Percentiles rank a stretch among this genome's conserved stretches.
Conservation (phyloP, 2,329 filamentous ascomycete genomes). For the Botryotinia narcissicola region DNA sequence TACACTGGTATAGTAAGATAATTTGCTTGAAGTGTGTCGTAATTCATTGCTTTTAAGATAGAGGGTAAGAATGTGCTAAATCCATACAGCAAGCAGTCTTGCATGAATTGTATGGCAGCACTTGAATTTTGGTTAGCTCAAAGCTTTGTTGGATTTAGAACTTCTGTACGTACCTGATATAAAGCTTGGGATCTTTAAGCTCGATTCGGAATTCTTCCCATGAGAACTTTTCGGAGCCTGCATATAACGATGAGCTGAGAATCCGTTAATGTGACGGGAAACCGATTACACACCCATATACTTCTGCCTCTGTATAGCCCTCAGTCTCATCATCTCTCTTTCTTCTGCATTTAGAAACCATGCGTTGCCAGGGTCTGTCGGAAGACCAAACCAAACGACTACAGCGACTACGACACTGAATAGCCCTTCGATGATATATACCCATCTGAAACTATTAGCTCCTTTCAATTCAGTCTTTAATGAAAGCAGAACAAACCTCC, state of each 20-base stretch:
- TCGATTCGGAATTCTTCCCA: slow-evolving; percentile 50
- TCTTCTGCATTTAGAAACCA: slow-evolving; percentile 50
- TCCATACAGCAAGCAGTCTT: slow-evolving; percentile 43
- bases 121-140: slow-evolving; percentile 32
- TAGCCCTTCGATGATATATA: slow-evolving; percentile 51
- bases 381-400: slow-evolving; percentile 48
- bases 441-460: slow-evolving; percentile 36
- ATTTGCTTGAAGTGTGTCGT: slow-evolving; percentile 50
- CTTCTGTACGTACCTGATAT: slow-evolving; percentile 36
- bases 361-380: slow-evolving; percentile 47
- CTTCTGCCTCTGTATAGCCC: slow-evolving; percentile 45
- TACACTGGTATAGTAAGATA: slow-evolving; percentile 58
- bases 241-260: neutral
- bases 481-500: slow-evolving; percentile 45
- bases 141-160: neutral
- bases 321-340: slow-evolving; percentile 49
- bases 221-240: slow-evolving; percentile 46
- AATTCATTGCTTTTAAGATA: slow-evolving; percentile 53
- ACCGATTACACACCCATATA: slow-evolving; percentile 38
- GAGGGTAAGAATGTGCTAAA: slow-evolving; percentile 58
- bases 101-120: slow-evolving; percentile 32
- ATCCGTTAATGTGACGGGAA: neutral
- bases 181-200: slow-evolving; percentile 51
- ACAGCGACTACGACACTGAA: slow-evolving; percentile 45
- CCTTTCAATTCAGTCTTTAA: neutral